Base-by-base conservation (phyloP, 1,139 yeast genomes). In the Protomyces arabidopsidicola region DNA sequence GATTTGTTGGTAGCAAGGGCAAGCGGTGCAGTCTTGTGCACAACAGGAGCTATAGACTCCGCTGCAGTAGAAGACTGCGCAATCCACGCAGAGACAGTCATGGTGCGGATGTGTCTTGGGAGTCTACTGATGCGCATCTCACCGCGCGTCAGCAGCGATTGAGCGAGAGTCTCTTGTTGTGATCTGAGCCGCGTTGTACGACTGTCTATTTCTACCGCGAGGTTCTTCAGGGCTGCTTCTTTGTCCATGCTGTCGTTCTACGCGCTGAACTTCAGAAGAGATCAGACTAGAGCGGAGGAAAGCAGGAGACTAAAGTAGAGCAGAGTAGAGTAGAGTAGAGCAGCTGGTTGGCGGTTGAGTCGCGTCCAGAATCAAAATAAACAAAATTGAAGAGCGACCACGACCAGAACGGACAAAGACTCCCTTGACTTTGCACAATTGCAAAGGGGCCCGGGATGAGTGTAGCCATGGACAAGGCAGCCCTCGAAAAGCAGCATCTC, bases 401-500 rank as follows among this genome's bases (percentile, higher is more conserved):
- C 20, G 18, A n/a, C 18, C 18, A 42, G 20, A 18, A 18, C 8
- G n/a, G 45, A 14, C 9, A 18, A 8, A 39, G 45, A 12, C n/a
- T n/a, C n/a, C n/a, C n/a, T n/a, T n/a, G n/a, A n/a, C n/a, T n/a
- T n/a, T n/a, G 31, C 8, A 27, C 31, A 27, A 5, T 8, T 27
- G 31, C 31, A 27, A 27, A 27, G 31, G 31, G 31, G 31, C 31
- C 31, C 31, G 6, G 31, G 31, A 27, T 27, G 31, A 27, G 31
- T 27, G 31, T 8, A 8, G 31, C 31, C 16, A 58, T 58, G 62
- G 62, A 58, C 27, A 52, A 50, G 45, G 20, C 34, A 27, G 38
- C 56, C 31, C 55, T 27, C 12, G 56, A 58, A 24, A 42, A 42
- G 22, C 16, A 20, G 35, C 62, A 58, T 52, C 53, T 58, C 34